Evolutionary conservation across 129 eudicot species (phyloP).

Genomic region (Glebionis coronaria): DNA sequence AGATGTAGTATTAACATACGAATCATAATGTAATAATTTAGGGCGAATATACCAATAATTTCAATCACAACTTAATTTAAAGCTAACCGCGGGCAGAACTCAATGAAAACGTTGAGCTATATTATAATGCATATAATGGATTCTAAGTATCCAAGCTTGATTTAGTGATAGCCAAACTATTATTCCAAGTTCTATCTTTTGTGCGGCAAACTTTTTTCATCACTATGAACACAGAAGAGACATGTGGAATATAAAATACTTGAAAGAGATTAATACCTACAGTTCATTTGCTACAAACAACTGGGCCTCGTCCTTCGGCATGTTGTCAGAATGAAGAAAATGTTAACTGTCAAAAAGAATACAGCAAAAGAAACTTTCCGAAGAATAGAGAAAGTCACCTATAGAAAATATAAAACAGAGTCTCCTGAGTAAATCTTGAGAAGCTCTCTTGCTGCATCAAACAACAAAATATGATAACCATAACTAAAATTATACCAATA

Average conservation of each 20-base stretch:
- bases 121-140: too few species aligned
- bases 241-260: background rate
- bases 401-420: conserved; percentile 82
- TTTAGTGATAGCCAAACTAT: too few species aligned
- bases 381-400: conserved; percentile 44
- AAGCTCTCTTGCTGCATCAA: conserved; percentile 62
- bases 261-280: conserved; percentile 43
- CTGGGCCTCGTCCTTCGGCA: conserved; percentile 97
- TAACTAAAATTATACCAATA: background rate
- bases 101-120: too few species aligned
- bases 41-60: too few species aligned
- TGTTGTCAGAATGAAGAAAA: conserved; percentile 50
- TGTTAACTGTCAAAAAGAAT: conserved; percentile 3
- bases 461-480: conserved; percentile 18
- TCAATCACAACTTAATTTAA: too few species aligned
- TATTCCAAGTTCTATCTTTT: too few species aligned
- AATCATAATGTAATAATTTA: too few species aligned
- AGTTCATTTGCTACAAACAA: conserved; percentile 86
- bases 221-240: too few species aligned
- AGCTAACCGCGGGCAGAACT: too few species aligned
- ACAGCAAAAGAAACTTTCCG: conserved; percentile 1
- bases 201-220: too few species aligned
- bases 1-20: too few species aligned
- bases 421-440: conserved; percentile 62
- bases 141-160: too few species aligned